Evolutionary conservation across 2,329 filamentous ascomycete genomes (phyloP), one percentile per base, ranked within the genome.

Genomic region (Aspergillus hortae): DNA sequence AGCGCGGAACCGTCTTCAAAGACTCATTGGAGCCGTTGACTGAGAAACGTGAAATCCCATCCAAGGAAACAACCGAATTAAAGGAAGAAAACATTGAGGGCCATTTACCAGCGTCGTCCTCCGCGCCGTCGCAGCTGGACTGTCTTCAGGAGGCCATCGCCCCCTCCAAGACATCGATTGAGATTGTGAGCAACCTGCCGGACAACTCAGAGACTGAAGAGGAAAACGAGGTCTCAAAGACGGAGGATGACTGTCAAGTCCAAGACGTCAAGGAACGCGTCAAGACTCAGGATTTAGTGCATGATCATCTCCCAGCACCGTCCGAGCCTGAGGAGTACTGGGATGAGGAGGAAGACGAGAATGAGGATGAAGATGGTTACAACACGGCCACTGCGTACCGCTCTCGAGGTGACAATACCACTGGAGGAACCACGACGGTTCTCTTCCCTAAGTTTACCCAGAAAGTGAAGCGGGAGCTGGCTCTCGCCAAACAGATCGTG

Each of bases 321-420:
- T 70, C 75, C 6, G 84, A 86, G 58, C 72, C 79, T 0, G 87
- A 90, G 60, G 88, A 91, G 66, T 88, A 86, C 61, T 90, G 86
- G 86, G 86, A 89, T 21, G 80, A 85, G 14, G 88, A 91, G 15
- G 87, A 88, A 14, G 87, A 92, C 23, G 88, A 89, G 11, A 89
- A 91, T 56, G 84, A 83, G 54, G 83, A 85, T 47, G 82, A 85
- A n/a, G 83, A 86, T 65, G 83, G 81, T 19, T 86, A 85, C 61
- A 87, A 87, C 53, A 92, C 88, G 19, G 89, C 89, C 52, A 86
- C 85, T 21, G 94, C 90, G 2, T 85, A 89, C 36, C 85, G 87
- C 60, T 91, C 89, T 10, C 84, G 85, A 57, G 81, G 84, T 19
- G 89, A 91, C 46, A 88, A 88, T 61, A 88, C 89, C 42, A 88